A percentile compares a stretch with the other conserved stretches of the same genome.
Evolutionary conservation across 2,329 filamentous ascomycete species (phyloP).

Genomic region (Arthrobotrys conoides): DNA sequence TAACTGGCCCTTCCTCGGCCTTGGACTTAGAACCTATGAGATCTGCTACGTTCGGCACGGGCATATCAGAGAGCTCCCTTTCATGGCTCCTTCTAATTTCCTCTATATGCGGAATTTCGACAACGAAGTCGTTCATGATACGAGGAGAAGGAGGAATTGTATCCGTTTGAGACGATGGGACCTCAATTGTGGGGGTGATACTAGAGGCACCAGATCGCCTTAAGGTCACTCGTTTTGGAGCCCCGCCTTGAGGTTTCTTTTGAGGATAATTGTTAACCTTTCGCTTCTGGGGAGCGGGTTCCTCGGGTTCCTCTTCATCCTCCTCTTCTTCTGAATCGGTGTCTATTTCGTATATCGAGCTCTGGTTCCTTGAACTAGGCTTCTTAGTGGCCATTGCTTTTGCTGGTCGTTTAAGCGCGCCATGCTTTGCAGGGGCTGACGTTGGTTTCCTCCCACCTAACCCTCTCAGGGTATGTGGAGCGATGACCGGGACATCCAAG

Average conservation of each 20-base stretch:
- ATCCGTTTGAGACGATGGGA: conserved; percentile 33
- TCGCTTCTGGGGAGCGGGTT: conserved; percentile 10
- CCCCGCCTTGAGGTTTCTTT: conserved; percentile 19
- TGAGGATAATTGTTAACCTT: not conserved
- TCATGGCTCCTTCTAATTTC: conserved; percentile 22
- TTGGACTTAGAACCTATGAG: conserved; percentile 34
- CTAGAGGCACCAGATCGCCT: conserved; percentile 19
- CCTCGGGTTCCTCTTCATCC: conserved; percentile 8
- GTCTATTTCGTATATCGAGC: conserved; percentile 38
- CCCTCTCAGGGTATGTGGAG: conserved; percentile 29
- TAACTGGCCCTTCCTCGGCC: conserved; percentile 3
- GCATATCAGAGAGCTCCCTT: conserved; percentile 12
- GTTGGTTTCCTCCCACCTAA: conserved; percentile 11
- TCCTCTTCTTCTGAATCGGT: conserved; percentile 4
- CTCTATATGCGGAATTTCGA: conserved; percentile 47
- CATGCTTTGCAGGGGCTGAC: conserved; percentile 6
- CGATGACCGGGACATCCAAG: conserved; percentile 35
- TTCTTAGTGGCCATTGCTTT: conserved; percentile 26
- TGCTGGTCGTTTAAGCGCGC: conserved; percentile 39
- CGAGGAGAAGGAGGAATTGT: not conserved
- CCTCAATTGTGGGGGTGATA: conserved; percentile 37
- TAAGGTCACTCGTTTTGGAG: not conserved
- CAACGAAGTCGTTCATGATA: conserved; percentile 34
- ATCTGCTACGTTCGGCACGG: conserved; percentile 37
- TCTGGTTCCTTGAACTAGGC: conserved; percentile 14